Base-by-base conservation (phyloP, 1,284 basidiomycete species). In the Spongispora temasekensis region DNA sequence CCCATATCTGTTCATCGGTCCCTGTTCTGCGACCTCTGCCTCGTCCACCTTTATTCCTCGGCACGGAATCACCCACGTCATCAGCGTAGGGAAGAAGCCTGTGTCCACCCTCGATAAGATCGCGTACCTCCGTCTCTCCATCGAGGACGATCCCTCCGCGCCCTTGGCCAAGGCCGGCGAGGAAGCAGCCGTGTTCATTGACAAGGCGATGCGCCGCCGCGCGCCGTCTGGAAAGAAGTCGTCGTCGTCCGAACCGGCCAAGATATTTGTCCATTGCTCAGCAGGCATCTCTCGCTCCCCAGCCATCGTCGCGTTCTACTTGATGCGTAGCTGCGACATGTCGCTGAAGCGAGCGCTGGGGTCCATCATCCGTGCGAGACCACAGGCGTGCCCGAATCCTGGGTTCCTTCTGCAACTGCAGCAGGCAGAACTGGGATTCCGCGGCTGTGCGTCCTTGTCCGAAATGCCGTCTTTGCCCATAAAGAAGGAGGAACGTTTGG, bases 241-340 rank as follows among this genome's bases (percentile, higher is more conserved):
- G n/a, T n/a, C n/a, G n/a, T n/a, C n/a, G n/a, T n/a, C n/a, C n/a
- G n/a, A n/a, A n/a, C n/a, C n/a, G n/a, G n/a, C n/a, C n/a, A n/a
- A n/a, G n/a, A n/a, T n/a, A n/a, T n/a, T 64, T 21, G 40, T 65
- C 3, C 63, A 59, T 17, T 64, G 64, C 27, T 56, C 17, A 1
- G 65, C 65, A 9, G 63, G 57, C 25, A 64, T 67, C 21, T 64
- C 63, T 28, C 62, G 58, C 7, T 64, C 65, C 1, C 65, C 62
- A 0, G 44, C 57, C 5, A 15, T 25, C n/a, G n/a, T n/a, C n/a
- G n/a, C n/a, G n/a, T n/a, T n/a, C n/a, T 64, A 64, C 37, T 12
- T 64, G 28, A 50, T 66, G 50, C 61, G 44, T 2, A 8, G 34
- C 27, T 25, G 62, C 5, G 53, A 19, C 44, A 56, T 66, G 57